Base-by-base conservation (phyloP, 257 asterid genomes). In the Anisodus acutangulus region DNA sequence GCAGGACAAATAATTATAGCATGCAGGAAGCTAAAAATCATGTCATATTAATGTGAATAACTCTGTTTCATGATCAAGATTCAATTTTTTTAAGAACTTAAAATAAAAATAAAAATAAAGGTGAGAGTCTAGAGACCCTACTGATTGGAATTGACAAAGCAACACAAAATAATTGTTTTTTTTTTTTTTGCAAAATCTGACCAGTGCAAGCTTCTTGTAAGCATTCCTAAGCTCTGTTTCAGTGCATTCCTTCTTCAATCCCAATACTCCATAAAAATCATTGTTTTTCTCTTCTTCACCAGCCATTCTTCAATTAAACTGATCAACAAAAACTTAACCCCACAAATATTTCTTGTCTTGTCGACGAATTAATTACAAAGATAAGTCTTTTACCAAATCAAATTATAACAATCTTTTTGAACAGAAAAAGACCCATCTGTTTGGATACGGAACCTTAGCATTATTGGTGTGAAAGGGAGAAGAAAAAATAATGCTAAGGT, bases 151-250 rank as follows among this genome's bases (percentile, higher is more conserved):
- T 3, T 22, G 3, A 63, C 13, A 63, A 22, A 41, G 26, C 64
- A 76, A 31, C 39, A 31, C 11, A 45, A 53, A 17, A 68, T 58
- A 72, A 49, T 55, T 19, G 83, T 22, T 22, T 64, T 17, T 11
- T 10, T 15, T 35, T 68, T 1, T 0, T 1, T 9, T 26, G 26
- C 47, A 66, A 85, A 88, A 31, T 78, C 93, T 87, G 74, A 95
- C 98, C 98, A 93, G 76, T 31, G 98, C 98, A 84, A 95, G 97
- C 84, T 90, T 93, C 93, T 90, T 93, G 92, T 93, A 93, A 47
- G 97, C 95, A 87, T 69, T 86, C 85, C 89, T 93, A 43, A 93
- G 93, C 82, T 95, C 98, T 4, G 87, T 59, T 13, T 86, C 80
- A 4, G 92, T 84, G 90, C 97, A 92, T 89, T 92, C 97, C 88